phyloP scores from a whole-genome alignment of 495 filamentous ascomycete genomes.

The Hypoxylon perforatum region DNA sequence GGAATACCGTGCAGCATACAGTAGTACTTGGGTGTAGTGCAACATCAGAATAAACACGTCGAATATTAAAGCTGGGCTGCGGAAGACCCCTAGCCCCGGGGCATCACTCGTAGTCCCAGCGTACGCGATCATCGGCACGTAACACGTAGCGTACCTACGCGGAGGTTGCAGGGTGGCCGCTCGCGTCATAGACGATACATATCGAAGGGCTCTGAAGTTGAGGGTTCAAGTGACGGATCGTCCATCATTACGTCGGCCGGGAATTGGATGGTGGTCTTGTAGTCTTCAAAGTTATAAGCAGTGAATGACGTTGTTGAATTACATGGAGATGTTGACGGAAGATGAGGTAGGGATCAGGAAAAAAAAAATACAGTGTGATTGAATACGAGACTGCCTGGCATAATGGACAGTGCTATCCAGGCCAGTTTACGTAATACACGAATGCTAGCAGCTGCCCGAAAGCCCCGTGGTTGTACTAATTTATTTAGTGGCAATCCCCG shows the following conservation, averaged over 20 bases:
- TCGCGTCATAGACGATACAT: constrained; percentile 1
- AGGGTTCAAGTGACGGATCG: background rate
- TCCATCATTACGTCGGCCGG: constrained; percentile 1
- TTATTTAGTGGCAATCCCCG: constrained; percentile 1
- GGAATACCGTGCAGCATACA: background rate
- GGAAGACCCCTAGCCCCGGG: constrained; percentile 27
- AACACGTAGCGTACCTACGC: constrained; percentile 13
- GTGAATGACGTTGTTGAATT: too few species aligned
- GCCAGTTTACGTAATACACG: background rate
- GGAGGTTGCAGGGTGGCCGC: background rate
- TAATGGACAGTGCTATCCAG: background rate
- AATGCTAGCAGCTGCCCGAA: background rate
- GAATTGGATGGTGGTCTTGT: background rate
- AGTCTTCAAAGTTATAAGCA: too few species aligned
- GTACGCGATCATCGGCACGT: constrained; percentile 14
- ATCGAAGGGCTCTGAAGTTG: background rate
- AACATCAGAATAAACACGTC: constrained; percentile 15
- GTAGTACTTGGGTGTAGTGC: constrained; percentile 7
- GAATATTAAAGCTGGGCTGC: constrained; percentile 9
- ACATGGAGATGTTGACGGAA: too few species aligned
- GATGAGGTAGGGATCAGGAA: background rate
- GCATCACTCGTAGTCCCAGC: constrained; percentile 6
- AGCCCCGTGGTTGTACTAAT: background rate
- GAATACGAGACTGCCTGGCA: background rate
- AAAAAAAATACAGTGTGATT: constrained; percentile 14